Evolutionary conservation across 2,329 filamentous ascomycete species (phyloP).

Genomic region (Aspergillus felis): DNA sequence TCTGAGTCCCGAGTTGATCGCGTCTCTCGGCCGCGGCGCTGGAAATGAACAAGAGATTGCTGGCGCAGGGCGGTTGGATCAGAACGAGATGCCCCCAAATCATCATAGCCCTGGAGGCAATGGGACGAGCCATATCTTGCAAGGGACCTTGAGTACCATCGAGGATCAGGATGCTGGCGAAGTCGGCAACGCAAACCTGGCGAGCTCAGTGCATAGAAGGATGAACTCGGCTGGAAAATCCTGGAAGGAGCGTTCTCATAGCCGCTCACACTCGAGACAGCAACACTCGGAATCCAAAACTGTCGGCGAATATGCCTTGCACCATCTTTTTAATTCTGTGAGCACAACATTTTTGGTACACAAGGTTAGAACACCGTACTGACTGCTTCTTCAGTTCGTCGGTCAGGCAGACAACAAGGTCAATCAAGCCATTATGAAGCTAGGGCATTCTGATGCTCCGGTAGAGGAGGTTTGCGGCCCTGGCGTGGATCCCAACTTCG

Average conservation of each 20-base stretch:
- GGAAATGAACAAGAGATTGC: slow-evolving; percentile 48
- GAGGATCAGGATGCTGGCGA: slow-evolving; percentile 36
- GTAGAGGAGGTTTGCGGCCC: slow-evolving; percentile 89
- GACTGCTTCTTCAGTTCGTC: slow-evolving; percentile 63
- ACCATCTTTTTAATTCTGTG: slow-evolving; percentile 91
- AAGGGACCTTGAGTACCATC: slow-evolving; percentile 33
- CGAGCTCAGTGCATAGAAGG: slow-evolving; percentile 31
- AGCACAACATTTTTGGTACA: slow-evolving; percentile 29
- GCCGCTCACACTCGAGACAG: slow-evolving; percentile 71
- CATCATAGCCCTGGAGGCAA: slow-evolving; percentile 40
- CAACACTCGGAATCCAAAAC: slow-evolving; percentile 75
- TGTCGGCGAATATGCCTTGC: slow-evolving; percentile 94
- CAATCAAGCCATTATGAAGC: slow-evolving; percentile 75
- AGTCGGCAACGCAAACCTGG: slow-evolving; percentile 20
- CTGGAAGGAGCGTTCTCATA: slow-evolving; percentile 67
- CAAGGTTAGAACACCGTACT: slow-evolving; percentile 20
- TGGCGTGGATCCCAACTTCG: slow-evolving; percentile 81
- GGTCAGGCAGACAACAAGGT: slow-evolving; percentile 96
- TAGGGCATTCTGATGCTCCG: slow-evolving; percentile 74
- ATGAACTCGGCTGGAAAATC: slow-evolving; percentile 61
- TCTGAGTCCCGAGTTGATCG: slow-evolving; percentile 81
- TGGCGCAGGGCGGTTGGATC: slow-evolving; percentile 28
- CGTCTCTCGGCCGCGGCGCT: slow-evolving; percentile 58
- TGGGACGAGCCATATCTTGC: slow-evolving; percentile 22
- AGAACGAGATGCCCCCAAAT: slow-evolving; percentile 26